These are phyloP conservation scores for Leccinum subgranulosum DNA, from an alignment of 768 basidiomycete species.

Conservation along the genomic window DNA sequence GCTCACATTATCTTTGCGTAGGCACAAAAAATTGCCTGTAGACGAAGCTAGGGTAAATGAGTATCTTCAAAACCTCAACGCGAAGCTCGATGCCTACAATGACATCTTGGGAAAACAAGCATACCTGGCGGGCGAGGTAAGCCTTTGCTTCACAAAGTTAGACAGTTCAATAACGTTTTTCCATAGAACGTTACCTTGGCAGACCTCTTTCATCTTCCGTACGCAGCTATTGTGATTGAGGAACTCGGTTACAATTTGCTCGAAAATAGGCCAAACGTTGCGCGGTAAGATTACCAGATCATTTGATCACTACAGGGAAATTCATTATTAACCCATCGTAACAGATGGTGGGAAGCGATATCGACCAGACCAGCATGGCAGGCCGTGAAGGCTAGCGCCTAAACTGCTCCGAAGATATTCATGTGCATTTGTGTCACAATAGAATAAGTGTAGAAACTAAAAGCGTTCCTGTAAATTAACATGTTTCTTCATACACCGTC, in stretches of 20 bases:
- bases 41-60: conserved; percentile 26
- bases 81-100: conserved; percentile 51
- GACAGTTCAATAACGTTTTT: background rate
- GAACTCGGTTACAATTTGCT: conserved; percentile 20
- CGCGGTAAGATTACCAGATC: conserved; percentile 16
- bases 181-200: conserved; percentile 41
- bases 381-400: conserved; percentile 39
- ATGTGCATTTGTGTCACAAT: background rate
- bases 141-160: conserved; percentile 6
- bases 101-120: conserved; percentile 48
- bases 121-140: conserved; percentile 57
- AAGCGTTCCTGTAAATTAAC: background rate
- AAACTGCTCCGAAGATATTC: background rate
- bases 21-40: conserved; percentile 1
- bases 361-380: conserved; percentile 45
- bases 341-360: conserved; percentile 53
- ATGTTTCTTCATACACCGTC: background rate
- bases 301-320: background rate
- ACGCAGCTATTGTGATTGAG: conserved; percentile 30
- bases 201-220: conserved; percentile 45
- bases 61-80: conserved; percentile 25
- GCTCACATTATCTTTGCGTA: conserved; percentile 6
- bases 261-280: conserved; percentile 24
- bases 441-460: background rate
- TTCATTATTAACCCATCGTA: background rate